Evolutionary conservation across 1,284 basidiomycete species (phyloP).

Genomic region (Volvariella volvacea): DNA sequence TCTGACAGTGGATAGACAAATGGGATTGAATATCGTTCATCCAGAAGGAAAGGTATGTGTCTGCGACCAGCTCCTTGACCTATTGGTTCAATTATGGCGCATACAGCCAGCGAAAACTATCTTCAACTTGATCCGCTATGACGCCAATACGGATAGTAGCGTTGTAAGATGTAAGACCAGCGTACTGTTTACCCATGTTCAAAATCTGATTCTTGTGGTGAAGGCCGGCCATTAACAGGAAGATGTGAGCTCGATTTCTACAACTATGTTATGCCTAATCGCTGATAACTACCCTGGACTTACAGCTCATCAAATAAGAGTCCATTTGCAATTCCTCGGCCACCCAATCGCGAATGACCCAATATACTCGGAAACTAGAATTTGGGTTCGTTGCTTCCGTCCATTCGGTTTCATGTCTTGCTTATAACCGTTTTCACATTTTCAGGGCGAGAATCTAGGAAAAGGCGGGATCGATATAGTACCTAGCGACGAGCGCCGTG

Average conservation of each 20-base stretch:
- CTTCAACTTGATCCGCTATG: constrained; percentile 84
- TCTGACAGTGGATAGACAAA: constrained; percentile 90
- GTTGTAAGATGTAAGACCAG: constrained; percentile 74
- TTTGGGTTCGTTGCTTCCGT: constrained; percentile 65
- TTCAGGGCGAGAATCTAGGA: constrained; percentile 64
- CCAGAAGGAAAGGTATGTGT: constrained; percentile 79
- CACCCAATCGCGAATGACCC: constrained; percentile 92
- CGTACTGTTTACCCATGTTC: constrained; percentile 9
- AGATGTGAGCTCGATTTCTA: constrained; percentile 53
- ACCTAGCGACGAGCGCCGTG: constrained; percentile 56
- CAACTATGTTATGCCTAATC: no score
- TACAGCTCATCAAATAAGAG: constrained; percentile 90
- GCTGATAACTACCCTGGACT: no score
- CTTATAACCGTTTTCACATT: constrained; percentile 1
- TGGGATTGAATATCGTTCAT: constrained; percentile 93
- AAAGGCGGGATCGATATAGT: constrained; percentile 77
- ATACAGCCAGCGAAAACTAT: constrained; percentile 81
- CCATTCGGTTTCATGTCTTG: constrained; percentile 2
- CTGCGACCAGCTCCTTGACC: neutral
- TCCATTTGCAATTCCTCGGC: constrained; percentile 94
- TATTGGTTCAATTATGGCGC: constrained; percentile 6
- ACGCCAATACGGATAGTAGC: constrained; percentile 76
- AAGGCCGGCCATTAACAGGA: constrained; percentile 77
- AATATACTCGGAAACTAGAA: constrained; percentile 71
- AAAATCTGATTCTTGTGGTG: constrained; percentile 4